Base-by-base conservation (phyloP, 306 rosid species). In the Dalbergia cochinchinensis region DNA sequence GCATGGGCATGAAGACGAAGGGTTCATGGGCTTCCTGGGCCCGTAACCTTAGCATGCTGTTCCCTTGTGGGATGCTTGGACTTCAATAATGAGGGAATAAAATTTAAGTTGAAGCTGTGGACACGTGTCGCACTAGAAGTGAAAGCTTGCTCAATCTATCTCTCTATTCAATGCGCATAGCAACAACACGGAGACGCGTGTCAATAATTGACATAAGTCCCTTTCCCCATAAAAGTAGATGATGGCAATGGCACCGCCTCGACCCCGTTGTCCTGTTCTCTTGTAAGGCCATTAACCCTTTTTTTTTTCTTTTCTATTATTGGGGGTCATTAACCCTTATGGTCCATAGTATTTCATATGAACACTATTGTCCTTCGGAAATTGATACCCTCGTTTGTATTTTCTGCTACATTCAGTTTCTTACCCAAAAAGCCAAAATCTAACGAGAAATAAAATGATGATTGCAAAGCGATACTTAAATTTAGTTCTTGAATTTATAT, bases 201-300 rank as follows among this genome's bases (percentile, higher is more conserved):
- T 47, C 84, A 7, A 7, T 13, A 58, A 11, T 13, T 26, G 84
- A 65, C 62, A 75, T 47, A 15, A 3, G 35, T 7, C 68, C 11
- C 77, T 88, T 85, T 85, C 89, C 77, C 2, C 63, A n/a, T 85
- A 78, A 85, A 85, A 79, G 79, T 64, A 0, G 26, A 51, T 5
- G 78, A 77, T 65, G 51, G 55, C 48, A 57, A 66, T 3, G 81
- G 78, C 60, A 41, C 86, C 76, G 67, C 76, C 78, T 71, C 76
- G 53, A 12, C 13, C 18, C 18, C n/a, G 1, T 63, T 76, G 90
- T 87, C 88, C 19, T 44, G 1, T 75, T 80, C 53, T 35, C 41
- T 14, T 65, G 77, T 31, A 31, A 65, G 62, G 65, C 39, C 65
- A 12, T 11, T 4, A 20, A 15, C 59, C 58, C 31, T 26, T 26